These are phyloP conservation scores for Phytophthora ohioensis DNA, from an alignment of 352 stramenopile genomes.

Conservation along the genomic window DNA sequence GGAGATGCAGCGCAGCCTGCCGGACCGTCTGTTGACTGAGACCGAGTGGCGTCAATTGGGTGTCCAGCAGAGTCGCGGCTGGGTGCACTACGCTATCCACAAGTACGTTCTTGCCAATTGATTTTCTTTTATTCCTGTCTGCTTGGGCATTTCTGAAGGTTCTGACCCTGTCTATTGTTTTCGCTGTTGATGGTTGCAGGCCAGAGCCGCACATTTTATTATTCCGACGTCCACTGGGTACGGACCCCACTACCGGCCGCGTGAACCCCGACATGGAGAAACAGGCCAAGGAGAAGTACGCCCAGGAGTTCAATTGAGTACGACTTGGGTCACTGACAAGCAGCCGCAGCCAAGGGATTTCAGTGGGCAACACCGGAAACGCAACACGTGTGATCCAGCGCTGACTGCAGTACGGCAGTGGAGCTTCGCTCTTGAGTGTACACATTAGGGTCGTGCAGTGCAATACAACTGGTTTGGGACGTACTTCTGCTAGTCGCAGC, in stretches of 20 bases:
- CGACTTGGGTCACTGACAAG: neutral
- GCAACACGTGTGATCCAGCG: neutral
- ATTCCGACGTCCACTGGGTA: conserved; percentile 97
- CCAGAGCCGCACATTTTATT: conserved; percentile 99
- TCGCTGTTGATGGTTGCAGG: conserved; percentile 49
- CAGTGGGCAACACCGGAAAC: conserved; percentile 28
- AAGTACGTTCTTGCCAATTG: conserved; percentile 76
- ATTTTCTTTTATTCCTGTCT: neutral
- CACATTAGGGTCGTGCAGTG: conserved; percentile 3
- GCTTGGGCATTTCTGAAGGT: conserved; percentile 13
- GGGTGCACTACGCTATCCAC: conserved; percentile 99
- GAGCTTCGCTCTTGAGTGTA: neutral
- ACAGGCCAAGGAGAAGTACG: conserved; percentile 97
- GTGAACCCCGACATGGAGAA: conserved; percentile 95
- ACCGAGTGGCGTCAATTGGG: conserved; percentile 97
- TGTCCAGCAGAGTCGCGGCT: conserved; percentile 98
- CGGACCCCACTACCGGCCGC: conserved; percentile 95
- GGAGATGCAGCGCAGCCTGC: conserved; percentile 96
- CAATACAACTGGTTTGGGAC: conserved; percentile 16
- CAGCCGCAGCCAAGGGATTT: conserved; percentile 4
- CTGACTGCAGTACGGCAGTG: neutral
- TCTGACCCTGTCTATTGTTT: conserved; percentile 21
- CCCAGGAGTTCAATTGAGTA: conserved; percentile 76
- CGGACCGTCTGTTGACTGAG: conserved; percentile 96
- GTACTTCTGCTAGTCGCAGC: conserved; percentile 1